Conservation (phyloP, 2,329 filamentous ascomycete species). For the Phaeosphaeria sp. region DNA sequence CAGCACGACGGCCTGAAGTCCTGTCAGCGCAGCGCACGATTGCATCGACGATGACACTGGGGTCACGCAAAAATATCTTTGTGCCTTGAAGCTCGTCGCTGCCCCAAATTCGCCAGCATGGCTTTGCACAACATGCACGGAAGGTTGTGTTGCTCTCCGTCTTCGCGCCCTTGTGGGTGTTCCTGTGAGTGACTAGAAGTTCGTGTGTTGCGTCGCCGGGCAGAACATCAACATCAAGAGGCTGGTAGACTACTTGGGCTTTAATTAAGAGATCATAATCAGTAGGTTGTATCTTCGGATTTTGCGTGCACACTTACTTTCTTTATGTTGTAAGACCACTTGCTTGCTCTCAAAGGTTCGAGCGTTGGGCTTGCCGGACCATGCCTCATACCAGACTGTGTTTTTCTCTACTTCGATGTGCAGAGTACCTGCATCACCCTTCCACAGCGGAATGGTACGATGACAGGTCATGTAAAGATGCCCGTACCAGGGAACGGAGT, state of each 20-base stretch:
- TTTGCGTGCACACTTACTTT: neutral
- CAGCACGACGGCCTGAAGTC: constrained; percentile 4
- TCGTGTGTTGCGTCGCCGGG: too few species aligned
- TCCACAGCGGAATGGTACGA: neutral
- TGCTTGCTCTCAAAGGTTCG: neutral
- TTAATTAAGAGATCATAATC: too few species aligned
- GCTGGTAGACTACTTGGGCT: neutral
- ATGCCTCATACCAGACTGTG: constrained; percentile 5
- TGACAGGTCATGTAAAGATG: constrained; percentile 7
- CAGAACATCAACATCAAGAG: too few species aligned
- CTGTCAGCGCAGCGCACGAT: constrained; percentile 11
- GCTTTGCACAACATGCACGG: neutral
- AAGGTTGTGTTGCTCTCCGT: too few species aligned
- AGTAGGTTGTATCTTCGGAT: too few species aligned
- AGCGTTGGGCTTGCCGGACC: neutral
- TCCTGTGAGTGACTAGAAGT: too few species aligned
- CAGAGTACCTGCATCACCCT: neutral
- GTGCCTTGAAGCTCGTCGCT: neutral
- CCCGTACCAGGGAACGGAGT: neutral
- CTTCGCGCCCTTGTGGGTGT: too few species aligned
- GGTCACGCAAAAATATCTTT: neutral
- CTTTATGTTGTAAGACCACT: neutral
- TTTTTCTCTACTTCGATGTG: constrained; percentile 6
- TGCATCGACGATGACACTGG: constrained; percentile 10
- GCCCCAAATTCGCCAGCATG: neutral